Percentiles rank a stretch among this genome's conserved stretches.
phyloP scores from a whole-genome alignment of 2,329 filamentous ascomycete genomes.

The Shiraia bambusicola region DNA sequence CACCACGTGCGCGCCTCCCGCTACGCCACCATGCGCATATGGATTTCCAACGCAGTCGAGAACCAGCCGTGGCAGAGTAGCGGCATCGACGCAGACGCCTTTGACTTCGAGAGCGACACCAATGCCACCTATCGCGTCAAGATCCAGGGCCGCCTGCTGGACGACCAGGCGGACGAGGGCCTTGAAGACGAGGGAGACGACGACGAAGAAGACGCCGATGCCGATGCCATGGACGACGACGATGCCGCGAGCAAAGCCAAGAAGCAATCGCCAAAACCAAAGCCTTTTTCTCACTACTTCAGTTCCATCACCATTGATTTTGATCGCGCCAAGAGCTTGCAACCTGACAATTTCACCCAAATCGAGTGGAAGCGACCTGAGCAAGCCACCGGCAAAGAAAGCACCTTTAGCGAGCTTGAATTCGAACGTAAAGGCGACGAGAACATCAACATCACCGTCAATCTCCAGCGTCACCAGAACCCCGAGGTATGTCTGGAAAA shows the following conservation, averaged over 20 bases:
- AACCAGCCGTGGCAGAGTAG: slow-evolving; percentile 89
- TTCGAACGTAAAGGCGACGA: slow-evolving; percentile 93
- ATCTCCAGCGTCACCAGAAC: slow-evolving; percentile 78
- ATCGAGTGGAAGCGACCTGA: slow-evolving; percentile 88
- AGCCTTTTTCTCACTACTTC: slow-evolving; percentile 74
- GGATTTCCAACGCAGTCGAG: slow-evolving; percentile 92
- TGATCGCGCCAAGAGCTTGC: slow-evolving; percentile 62
- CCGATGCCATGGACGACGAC: slow-evolving; percentile 64
- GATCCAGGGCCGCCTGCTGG: slow-evolving; percentile 83
- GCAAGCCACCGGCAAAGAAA: slow-evolving; percentile 62
- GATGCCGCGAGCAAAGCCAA: slow-evolving; percentile 38
- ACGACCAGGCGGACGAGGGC: slow-evolving; percentile 45
- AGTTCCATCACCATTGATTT: slow-evolving; percentile 70
- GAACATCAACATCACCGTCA: slow-evolving; percentile 88
- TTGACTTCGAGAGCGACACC: slow-evolving; percentile 76
- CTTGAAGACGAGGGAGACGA: slow-evolving; percentile 36
- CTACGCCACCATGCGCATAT: slow-evolving; percentile 83
- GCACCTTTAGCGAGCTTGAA: slow-evolving; percentile 85
- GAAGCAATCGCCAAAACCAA: slow-evolving; percentile 47
- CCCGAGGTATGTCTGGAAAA: slow-evolving; percentile 64
- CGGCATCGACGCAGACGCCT: slow-evolving; percentile 68
- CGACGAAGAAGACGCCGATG: slow-evolving; percentile 43
- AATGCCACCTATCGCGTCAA: slow-evolving; percentile 86
- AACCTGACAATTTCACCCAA: slow-evolving; percentile 61
- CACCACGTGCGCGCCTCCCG: slow-evolving; percentile 74